Percentiles rank a stretch among this genome's conserved stretches.
Evolutionary conservation across 1,284 basidiomycete species (phyloP).

Genomic region (Cerrena zonata): DNA sequence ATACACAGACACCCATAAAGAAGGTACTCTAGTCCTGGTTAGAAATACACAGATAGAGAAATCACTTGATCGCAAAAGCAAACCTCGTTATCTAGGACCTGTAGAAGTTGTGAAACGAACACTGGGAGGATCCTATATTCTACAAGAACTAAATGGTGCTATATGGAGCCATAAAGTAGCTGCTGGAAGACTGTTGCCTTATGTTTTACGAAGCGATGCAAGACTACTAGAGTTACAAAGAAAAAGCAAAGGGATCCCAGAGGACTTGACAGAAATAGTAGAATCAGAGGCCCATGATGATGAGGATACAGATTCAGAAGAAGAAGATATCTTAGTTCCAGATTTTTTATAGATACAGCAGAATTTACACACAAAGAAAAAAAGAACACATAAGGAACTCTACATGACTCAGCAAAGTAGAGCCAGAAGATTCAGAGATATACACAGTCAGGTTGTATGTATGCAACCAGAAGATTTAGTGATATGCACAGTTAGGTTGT

Average conservation of each 20-base stretch:
- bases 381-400: too few relatives aligned
- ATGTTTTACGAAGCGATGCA: neutral
- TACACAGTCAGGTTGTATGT: too few relatives aligned
- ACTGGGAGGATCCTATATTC: conserved; percentile 25
- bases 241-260: neutral
- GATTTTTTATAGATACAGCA: too few relatives aligned
- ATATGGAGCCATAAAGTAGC: conserved; percentile 3
- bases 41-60: neutral
- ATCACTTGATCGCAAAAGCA: neutral
- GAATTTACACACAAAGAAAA: too few relatives aligned
- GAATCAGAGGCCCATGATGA: too few relatives aligned
- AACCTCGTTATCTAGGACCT: neutral
- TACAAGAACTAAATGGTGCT: conserved; percentile 11
- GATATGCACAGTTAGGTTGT: too few relatives aligned
- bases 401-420: too few relatives aligned
- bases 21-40: neutral
- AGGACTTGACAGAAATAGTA: too few relatives aligned
- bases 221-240: neutral
- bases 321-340: too few relatives aligned
- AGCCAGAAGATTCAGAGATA: too few relatives aligned
- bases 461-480: too few relatives aligned
- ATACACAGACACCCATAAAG: neutral
- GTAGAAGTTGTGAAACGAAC: neutral
- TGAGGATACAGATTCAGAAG: too few relatives aligned
- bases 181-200: neutral